Conservation (phyloP, 495 filamentous ascomycete species). For the Cudoniella acicularis region DNA sequence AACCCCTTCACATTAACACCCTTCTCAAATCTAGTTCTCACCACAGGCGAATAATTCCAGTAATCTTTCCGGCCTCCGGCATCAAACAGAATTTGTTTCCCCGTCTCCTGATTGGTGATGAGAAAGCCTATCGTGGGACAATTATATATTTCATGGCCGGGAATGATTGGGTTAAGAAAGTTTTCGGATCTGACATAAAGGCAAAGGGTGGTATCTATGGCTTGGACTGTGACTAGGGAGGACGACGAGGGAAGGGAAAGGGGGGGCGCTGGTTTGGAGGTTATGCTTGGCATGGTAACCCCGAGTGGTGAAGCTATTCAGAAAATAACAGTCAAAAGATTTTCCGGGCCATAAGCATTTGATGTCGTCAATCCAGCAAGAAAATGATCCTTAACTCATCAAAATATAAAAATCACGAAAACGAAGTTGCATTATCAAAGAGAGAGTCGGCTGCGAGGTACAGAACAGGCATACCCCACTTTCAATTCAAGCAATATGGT, state of each 20-base stretch:
- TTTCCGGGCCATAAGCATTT: too few species aligned
- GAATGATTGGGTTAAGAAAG: constrained; percentile 40
- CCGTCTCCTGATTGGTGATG: constrained; percentile 42
- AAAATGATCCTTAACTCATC: too few species aligned
- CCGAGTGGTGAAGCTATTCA: too few species aligned
- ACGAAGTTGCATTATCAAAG: too few species aligned
- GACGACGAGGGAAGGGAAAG: constrained; percentile 42
- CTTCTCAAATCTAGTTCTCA: constrained; percentile 26
- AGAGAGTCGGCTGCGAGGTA: too few species aligned
- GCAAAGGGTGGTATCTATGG: constrained; percentile 44
- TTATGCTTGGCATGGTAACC: constrained; percentile 4
- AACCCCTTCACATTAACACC: constrained; percentile 33
- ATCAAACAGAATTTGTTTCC: constrained; percentile 52
- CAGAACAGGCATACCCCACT: too few species aligned
- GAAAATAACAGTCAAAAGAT: too few species aligned
- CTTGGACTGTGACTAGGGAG: constrained; percentile 45
- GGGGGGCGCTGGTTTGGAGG: constrained; percentile 23
- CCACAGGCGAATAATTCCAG: constrained; percentile 36
- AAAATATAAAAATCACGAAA: too few species aligned
- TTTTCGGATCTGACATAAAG: constrained; percentile 26
- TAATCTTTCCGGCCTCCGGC: constrained; percentile 53
- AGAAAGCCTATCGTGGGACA: constrained; percentile 52
- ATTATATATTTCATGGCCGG: constrained; percentile 36
- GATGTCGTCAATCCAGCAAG: too few species aligned
- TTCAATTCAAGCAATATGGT: too few species aligned